A percentile compares a stretch with the other conserved stretches of the same genome.
phyloP scores from a whole-genome alignment of 2,329 filamentous ascomycete genomes.

The Phaeosphaeriaceae sp. region DNA sequence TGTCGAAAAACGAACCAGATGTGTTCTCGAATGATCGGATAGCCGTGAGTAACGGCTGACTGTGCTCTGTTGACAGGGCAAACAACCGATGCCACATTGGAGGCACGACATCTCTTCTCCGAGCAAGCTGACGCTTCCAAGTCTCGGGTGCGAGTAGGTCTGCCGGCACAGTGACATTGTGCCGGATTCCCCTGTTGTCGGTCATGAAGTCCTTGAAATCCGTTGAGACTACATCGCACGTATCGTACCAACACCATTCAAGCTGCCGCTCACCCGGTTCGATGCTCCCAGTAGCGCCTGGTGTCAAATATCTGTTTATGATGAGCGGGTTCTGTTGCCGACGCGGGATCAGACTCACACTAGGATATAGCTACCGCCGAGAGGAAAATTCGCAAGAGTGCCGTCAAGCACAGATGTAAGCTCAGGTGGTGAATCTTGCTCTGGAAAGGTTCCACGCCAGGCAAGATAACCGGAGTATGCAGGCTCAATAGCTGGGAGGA shows the following conservation, averaged over 20 bases:
- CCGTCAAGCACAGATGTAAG: constrained; percentile 12
- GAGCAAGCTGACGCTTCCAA: constrained; percentile 42
- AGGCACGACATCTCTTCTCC: constrained; percentile 34
- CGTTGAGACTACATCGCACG: constrained; percentile 26
- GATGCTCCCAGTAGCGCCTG: constrained; percentile 45
- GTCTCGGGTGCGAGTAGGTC: constrained; percentile 43
- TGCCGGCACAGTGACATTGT: constrained; percentile 50
- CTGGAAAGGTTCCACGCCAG: constrained; percentile 21
- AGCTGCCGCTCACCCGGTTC: constrained; percentile 23
- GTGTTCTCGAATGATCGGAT: constrained; percentile 49
- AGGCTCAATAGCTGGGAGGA: constrained; percentile 15
- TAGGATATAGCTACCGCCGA: background rate
- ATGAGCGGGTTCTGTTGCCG: background rate
- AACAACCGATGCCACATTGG: constrained; percentile 50
- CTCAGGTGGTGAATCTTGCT: constrained; percentile 9
- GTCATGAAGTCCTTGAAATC: constrained; percentile 51
- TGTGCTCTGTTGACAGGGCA: constrained; percentile 25
- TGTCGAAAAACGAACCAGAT: constrained; percentile 44
- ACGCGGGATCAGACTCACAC: background rate
- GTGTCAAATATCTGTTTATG: constrained; percentile 46
- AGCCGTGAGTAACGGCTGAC: constrained; percentile 51
- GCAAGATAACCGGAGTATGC: constrained; percentile 28
- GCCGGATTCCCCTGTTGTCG: constrained; percentile 44
- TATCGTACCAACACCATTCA: constrained; percentile 56
- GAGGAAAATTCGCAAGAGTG: constrained; percentile 8